Base-by-base conservation (phyloP, 108 stramenopile species). In the Licmophora abbreviata region DNA sequence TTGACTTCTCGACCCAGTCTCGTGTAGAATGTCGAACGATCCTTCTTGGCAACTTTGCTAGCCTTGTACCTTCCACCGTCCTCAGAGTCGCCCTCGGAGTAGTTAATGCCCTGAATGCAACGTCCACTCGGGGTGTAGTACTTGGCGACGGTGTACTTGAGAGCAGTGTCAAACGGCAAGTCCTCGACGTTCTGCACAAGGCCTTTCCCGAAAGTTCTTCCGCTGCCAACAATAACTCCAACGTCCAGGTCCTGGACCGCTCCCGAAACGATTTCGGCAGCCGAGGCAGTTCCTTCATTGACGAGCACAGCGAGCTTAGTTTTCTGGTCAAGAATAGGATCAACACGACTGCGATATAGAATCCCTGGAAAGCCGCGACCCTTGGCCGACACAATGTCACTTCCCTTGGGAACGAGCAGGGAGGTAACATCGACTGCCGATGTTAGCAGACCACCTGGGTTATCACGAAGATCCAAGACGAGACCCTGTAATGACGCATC, bases 111-210 rank as follows among this genome's bases (percentile, higher is more conserved):
- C 66, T 97, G 96, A 24, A 80, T 76, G 64, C 89, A 97, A 27
- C 93, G 69, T 17, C 96, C 96, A 56, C 71, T 75, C n/a, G 96
- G 96, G 0, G 96, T 97, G 74, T 95, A 97, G 63, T 97, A 97
- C 58, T 94, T 93, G 29, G 94, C 96, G 5, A 97, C 93, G 14
- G 96, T 97, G 61, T 87, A 95, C 60, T 97, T 97, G 23, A 97
- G 68, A 1, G 94, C 93, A 31, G 77, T 84, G 44, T 82, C 77
- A 48, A 84, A 91, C 0, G 89, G 89, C 8, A 92, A 51, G 23
- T 78, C 74, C 51, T 90, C 90, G 3, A 96, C 94, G 68, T 94
- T 95, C 62, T 97, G 96, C n/a, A 97, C 94, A n/a, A 97, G 61
- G 1, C 96, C 96, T 66, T 97, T 97, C 24, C 96, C 94, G 66